A percentile compares a stretch with the other conserved stretches of the same genome.
phyloP scores from a whole-genome alignment of 2,329 filamentous ascomycete genomes.

The Epichloe hybrida region DNA sequence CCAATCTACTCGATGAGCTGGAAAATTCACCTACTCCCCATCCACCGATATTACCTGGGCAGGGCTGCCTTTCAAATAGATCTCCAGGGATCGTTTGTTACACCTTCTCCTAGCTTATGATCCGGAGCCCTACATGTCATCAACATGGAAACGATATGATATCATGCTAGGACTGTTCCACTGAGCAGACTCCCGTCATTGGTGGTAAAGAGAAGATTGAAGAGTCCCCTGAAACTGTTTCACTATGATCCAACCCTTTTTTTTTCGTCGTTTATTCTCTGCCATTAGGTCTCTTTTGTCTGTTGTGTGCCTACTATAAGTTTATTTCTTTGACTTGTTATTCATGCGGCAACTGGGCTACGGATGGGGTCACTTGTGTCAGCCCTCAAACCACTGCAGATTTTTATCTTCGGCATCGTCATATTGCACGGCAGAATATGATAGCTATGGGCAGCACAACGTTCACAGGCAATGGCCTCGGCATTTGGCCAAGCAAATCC shows the following conservation, averaged over 20 bases:
- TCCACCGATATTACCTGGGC: background rate
- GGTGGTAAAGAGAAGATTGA: background rate
- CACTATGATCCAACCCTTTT: background rate
- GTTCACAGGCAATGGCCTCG: conserved; percentile 21
- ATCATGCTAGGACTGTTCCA: background rate
- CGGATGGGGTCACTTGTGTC: conserved; percentile 24
- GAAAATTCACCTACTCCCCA: background rate
- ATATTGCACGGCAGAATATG: conserved; percentile 24
- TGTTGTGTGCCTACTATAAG: conserved; percentile 17
- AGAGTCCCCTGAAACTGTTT: background rate
- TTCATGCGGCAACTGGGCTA: conserved; percentile 22
- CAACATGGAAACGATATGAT: background rate
- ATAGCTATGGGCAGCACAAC: conserved; percentile 23
- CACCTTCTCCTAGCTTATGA: background rate
- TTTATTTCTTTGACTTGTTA: conserved; percentile 14
- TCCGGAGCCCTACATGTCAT: background rate
- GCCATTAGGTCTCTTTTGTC: background rate
- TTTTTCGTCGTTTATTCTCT: background rate
- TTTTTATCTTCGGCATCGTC: conserved; percentile 27
- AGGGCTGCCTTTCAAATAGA: background rate
- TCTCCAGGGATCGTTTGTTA: background rate
- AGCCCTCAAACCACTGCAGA: conserved; percentile 26
- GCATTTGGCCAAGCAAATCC: conserved; percentile 19
- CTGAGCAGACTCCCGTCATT: background rate
- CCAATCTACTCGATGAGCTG: conserved; percentile 8